Evolutionary conservation across 441 rosid genomes (phyloP), one percentile per base, ranked within the genome.

Genomic region (Gossypium lobatum): DNA sequence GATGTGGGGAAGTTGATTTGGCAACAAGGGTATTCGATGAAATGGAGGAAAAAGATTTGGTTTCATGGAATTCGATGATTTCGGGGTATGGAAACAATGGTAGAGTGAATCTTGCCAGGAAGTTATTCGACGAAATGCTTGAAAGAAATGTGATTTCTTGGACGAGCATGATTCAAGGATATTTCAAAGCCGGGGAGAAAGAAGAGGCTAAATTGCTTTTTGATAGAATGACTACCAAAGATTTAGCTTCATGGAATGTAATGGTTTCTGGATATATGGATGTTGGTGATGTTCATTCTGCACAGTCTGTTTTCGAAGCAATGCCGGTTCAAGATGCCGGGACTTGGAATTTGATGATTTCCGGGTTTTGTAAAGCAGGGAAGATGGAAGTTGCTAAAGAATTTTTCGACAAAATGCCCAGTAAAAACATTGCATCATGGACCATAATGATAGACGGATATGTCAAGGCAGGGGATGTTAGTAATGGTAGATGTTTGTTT

Each of bases 51-150:
- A 81, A 76, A 52, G 87, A 87, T 79, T 75, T 77, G 46, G 78
- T 89, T 69, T 80, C 89, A 10, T 85, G 89, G 93, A 89, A 85
- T 14, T 73, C 85, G 0, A 83, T 87, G 87, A 72, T 87, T 54
- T 80, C 75, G 0, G 86, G 89, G 2, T 86, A 77, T 54, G 80
- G 81, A 14, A 84, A 79, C 64, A 82, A 68, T 68, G 82, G 76
- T 39, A 78, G 72, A 14, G 83, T 88, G 23, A 81, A 77, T 58
- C 17, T 60, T 73, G 89, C 88, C 7, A 76, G 82, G 6, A 73
- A 71, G 63, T 16, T 81, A 18, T 85, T 83, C 72, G 72, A 83
- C 78, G 75, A 62, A 61, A 83, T 82, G 81, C 79, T 80, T 1
- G 85, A 77, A 52, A 85, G 78, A 79, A 84, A 79, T 60, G 83